Evolutionary conservation across 345 rosid genomes (phyloP).

Genomic region (Syzygium oleosum): DNA sequence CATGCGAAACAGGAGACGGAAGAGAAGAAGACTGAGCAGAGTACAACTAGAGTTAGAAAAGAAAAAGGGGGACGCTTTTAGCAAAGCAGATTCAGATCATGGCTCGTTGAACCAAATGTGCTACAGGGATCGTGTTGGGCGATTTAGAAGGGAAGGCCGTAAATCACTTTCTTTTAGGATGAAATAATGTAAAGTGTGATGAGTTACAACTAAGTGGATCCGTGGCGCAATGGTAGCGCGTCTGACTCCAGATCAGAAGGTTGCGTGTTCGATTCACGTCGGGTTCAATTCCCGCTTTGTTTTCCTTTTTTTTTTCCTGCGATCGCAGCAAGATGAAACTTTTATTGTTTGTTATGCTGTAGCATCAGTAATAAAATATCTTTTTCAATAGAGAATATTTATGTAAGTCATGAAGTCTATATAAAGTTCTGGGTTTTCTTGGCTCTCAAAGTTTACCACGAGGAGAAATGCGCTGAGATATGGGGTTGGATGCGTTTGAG

Average conservation of each 20-base stretch:
- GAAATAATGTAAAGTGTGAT: accelerated
- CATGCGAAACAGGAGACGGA: background rate
- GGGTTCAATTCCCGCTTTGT: slow-evolving; percentile 40
- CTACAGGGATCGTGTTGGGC: background rate
- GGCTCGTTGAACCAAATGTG: background rate
- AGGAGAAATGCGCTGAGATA: too few species aligned
- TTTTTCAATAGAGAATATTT: too few species aligned
- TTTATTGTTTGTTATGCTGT: too few species aligned
- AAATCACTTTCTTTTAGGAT: background rate
- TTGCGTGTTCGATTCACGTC: slow-evolving; percentile 95
- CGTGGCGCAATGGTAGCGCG: slow-evolving; percentile 99
- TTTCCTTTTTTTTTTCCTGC: background rate
- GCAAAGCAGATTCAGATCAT: background rate
- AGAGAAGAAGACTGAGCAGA: slow-evolving; percentile 18
- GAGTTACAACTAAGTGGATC: slow-evolving; percentile 10
- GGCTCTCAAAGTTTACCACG: too few species aligned
- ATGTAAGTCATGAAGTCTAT: too few species aligned
- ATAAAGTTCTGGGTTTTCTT: too few species aligned
- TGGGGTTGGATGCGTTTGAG: too few species aligned
- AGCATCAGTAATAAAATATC: too few species aligned
- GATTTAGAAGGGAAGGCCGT: background rate
- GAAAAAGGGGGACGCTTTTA: background rate
- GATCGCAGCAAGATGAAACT: too few species aligned
- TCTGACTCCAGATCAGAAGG: slow-evolving; percentile 99
- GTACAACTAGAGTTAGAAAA: background rate